Base-by-base conservation (phyloP, 108 stramenopile species). In the Chaetoceros tenuissimus region DNA sequence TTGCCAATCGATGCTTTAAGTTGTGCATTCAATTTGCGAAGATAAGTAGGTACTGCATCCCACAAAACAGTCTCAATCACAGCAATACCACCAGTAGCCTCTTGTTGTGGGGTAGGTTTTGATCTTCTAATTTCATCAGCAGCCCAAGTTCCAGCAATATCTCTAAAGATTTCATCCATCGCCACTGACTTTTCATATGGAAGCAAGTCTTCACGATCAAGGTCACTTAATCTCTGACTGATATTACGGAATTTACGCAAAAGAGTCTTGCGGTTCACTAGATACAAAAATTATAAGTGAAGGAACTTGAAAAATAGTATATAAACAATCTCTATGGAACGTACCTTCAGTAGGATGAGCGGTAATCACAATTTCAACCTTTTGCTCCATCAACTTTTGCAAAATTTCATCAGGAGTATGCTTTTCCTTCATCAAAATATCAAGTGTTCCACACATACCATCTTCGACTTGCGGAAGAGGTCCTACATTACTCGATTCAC, bases 271-370 rank as follows among this genome's bases (percentile, higher is more conserved):
- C 75, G 66, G 47, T 71, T 67, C 22, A 77, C 74, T 13, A 2
- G 17, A 30, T 28, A 2, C 18, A 24, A 3, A 13, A 22, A 54
- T 28, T 54, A 25, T n/a, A 16, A 18, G 23, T 69, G 66, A 30
- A 81, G 56, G 16, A 56, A 17, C 55, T 30, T 27, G 46, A 60
- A 28, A 21, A 75, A 75, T 2, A 23, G 23, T 34, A 13, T 26
- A 24, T 8, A 0, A 48, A 57, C 24, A 55, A 55, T 24, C 60
- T 27, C 0, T 3, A 50, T 21, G 52, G 19, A 8, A 62, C 64
- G 89, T 88, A 29, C 88, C 83, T 75, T 98, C 94, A 16, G 97
- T 98, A 3, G 97, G 97, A 69, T 98, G 97, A 18, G 97, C 97
- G 45, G 97, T 98, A 55, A 98, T 72, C 17, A 98, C 94, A 54